A percentile compares a stretch with the other conserved stretches of the same genome.
These are phyloP conservation scores for Yamadazyma kanchanaburiensis DNA, from an alignment of 1,139 yeast species.

Conservation along the genomic window DNA sequence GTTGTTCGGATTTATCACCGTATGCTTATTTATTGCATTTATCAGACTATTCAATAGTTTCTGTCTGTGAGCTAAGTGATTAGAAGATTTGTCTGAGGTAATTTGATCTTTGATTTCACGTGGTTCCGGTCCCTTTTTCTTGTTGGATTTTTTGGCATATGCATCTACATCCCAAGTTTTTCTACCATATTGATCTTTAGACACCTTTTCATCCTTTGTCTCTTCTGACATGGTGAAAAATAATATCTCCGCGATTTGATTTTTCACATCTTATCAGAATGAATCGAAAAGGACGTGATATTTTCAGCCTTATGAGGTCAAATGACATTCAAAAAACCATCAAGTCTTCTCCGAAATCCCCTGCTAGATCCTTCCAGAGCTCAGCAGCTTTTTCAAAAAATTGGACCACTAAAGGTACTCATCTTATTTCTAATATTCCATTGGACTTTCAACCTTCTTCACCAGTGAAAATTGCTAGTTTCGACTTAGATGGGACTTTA, in stretches of 20 bases:
- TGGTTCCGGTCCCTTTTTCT: slow-evolving; percentile 4
- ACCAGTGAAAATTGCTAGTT: slow-evolving; percentile 52
- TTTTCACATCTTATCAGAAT: neutral
- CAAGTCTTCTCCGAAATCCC: no score
- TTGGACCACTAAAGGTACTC: slow-evolving; percentile 34
- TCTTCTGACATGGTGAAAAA: no score
- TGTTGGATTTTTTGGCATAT: slow-evolving; percentile 47
- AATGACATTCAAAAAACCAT: neutral
- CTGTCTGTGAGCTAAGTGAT: slow-evolving; percentile 29
- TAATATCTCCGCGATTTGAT: neutral
- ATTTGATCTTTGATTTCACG: slow-evolving; percentile 3
- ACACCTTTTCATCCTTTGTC: slow-evolving; percentile 1
- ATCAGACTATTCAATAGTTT: slow-evolving; percentile 29
- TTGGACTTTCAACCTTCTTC: neutral
- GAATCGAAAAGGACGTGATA: slow-evolving; percentile 3
- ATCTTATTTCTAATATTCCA: slow-evolving; percentile 32
- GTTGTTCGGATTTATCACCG: slow-evolving; percentile 27
- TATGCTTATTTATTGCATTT: slow-evolving; percentile 32
- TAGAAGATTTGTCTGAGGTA: slow-evolving; percentile 17
- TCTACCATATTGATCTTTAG: slow-evolving; percentile 53
- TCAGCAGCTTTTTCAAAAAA: no score
- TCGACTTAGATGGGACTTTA: slow-evolving; percentile 77
- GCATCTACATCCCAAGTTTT: slow-evolving; percentile 69
- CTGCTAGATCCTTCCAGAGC: no score
- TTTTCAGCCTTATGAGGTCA: neutral